Percentiles rank a stretch among this genome's conserved stretches.
phyloP scores from a whole-genome alignment of 441 rosid species.

The Rhodomyrtus psidioides region DNA sequence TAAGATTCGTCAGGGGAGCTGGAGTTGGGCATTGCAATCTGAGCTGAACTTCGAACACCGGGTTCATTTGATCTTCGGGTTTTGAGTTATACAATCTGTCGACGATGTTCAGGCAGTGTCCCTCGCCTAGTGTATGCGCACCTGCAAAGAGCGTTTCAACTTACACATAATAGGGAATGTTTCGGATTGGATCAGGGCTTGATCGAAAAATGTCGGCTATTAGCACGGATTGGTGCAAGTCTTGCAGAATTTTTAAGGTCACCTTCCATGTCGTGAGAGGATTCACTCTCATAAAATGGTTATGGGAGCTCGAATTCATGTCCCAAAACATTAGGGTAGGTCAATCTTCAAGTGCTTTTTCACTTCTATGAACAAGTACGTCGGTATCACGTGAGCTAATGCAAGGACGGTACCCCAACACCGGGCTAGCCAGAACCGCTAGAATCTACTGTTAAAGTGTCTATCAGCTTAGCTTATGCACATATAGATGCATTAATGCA shows the following conservation, averaged over 20 bases:
- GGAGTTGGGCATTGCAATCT: slow-evolving; percentile 7
- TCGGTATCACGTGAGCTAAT: not conserved
- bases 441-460: not conserved
- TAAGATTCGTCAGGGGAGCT: slow-evolving; percentile 1
- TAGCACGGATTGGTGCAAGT: not conserved
- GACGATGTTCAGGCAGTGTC: slow-evolving; percentile 19
- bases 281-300: not conserved
- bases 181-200: not conserved
- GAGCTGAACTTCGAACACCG: not conserved
- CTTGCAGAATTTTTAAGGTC: not conserved
- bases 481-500: not conserved
- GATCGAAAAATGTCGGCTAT: not conserved
- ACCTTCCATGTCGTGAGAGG: not conserved
- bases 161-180: not conserved
- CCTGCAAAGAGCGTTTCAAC: not conserved
- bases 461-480: not conserved
- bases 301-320: not conserved
- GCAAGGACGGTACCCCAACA: not conserved
- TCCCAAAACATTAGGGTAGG: not conserved
- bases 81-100: not conserved
- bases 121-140: slow-evolving; percentile 17
- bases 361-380: not conserved
- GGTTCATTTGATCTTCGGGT: not conserved
- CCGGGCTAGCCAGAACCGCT: not conserved
- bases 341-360: not conserved